These are phyloP conservation scores for Penicillium parvum DNA, from an alignment of 495 filamentous ascomycete genomes.

Conservation along the genomic window DNA sequence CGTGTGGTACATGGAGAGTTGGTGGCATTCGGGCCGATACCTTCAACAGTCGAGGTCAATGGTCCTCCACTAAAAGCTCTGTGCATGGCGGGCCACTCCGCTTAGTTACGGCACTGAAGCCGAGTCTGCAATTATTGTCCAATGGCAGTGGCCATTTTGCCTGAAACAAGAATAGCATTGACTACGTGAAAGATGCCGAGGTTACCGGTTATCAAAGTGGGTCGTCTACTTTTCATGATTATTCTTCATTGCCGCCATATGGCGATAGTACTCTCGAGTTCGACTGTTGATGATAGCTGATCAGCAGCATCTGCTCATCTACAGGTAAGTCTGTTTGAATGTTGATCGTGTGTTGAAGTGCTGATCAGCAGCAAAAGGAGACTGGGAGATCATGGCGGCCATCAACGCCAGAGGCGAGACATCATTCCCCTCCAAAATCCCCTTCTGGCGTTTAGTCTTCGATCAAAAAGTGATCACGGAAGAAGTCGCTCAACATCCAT, in stretches of 20 bases:
- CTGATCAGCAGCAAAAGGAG: neutral
- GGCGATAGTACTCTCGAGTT: conserved; percentile 1
- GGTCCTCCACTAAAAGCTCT: conserved; percentile 12
- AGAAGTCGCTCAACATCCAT: conserved; percentile 51
- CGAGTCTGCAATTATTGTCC: too few relatives aligned
- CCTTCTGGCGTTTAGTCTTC: conserved; percentile 38
- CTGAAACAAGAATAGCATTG: neutral
- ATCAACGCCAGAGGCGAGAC: conserved; percentile 14
- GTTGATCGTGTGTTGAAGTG: neutral
- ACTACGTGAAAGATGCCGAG: conserved; percentile 14
- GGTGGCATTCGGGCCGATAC: conserved; percentile 6
- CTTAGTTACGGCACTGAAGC: conserved; percentile 8
- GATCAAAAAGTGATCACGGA: conserved; percentile 47
- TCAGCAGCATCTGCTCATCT: conserved; percentile 1
- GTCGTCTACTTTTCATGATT: conserved; percentile 1
- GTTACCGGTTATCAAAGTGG: conserved; percentile 16
- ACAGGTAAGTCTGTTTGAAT: neutral
- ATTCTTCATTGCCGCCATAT: conserved; percentile 2
- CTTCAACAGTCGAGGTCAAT: neutral
- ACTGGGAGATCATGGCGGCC: conserved; percentile 4
- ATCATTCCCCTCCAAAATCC: conserved; percentile 25
- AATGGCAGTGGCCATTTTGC: neutral
- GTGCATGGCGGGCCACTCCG: conserved; percentile 1
- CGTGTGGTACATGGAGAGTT: neutral
- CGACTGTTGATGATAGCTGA: conserved; percentile 1